phyloP scores from a whole-genome alignment of 768 basidiomycete genomes.

The Pisolithus marmoratus region DNA sequence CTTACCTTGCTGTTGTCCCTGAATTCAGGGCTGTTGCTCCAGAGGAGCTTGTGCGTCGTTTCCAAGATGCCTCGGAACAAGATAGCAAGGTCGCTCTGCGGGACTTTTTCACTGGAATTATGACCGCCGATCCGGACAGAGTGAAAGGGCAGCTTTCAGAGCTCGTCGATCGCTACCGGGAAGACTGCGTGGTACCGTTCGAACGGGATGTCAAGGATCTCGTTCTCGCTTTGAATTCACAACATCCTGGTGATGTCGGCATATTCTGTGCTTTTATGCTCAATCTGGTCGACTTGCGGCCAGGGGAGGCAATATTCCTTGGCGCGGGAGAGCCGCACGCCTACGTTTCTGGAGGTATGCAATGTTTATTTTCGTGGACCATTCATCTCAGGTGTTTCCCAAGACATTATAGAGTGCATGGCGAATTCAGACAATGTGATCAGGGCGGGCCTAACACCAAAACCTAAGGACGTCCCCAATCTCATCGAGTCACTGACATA shows the following conservation, averaged over 20 bases:
- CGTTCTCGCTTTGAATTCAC: slow-evolving; percentile 53
- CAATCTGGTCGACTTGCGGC: slow-evolving; percentile 73
- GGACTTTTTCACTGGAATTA: slow-evolving; percentile 74
- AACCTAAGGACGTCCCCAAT: slow-evolving; percentile 89
- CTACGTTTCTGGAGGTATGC: slow-evolving; percentile 85
- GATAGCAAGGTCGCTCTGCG: slow-evolving; percentile 61
- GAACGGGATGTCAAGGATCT: slow-evolving; percentile 54
- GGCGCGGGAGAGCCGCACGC: slow-evolving; percentile 97
- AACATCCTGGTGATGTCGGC: slow-evolving; percentile 94
- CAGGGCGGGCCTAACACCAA: slow-evolving; percentile 95
- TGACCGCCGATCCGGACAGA: slow-evolving; percentile 60
- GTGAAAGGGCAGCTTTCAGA: slow-evolving; percentile 50
- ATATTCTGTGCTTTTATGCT: slow-evolving; percentile 86
- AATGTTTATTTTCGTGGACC: not conserved
- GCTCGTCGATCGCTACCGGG: slow-evolving; percentile 60
- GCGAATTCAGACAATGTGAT: slow-evolving; percentile 99
- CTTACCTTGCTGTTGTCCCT: slow-evolving; percentile 59
- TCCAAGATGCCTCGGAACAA: slow-evolving; percentile 32
- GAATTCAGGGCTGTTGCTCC: slow-evolving; percentile 77
- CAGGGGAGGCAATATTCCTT: slow-evolving; percentile 90
- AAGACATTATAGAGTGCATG: slow-evolving; percentile 99
- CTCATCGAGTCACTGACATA: slow-evolving; percentile 87
- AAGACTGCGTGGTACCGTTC: slow-evolving; percentile 31
- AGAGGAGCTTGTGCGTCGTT: slow-evolving; percentile 44
- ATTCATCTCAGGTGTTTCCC: slow-evolving; percentile 2